Base-by-base conservation (phyloP, 768 basidiomycete genomes). In the Boletellus emodensis region DNA sequence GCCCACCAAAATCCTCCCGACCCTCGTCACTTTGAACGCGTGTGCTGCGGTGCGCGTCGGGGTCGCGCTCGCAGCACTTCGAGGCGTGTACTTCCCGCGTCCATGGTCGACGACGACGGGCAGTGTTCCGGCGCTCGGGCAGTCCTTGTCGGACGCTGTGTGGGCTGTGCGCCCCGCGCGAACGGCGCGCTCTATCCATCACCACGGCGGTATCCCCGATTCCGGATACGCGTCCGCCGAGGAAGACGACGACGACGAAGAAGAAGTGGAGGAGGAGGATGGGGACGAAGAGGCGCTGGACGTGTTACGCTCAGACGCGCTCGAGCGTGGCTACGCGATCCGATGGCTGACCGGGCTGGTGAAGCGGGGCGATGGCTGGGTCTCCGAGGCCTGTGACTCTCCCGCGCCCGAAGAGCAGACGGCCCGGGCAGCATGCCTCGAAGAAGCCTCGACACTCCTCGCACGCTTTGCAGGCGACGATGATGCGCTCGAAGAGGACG, bases 171-270 rank as follows among this genome's bases (percentile, higher is more conserved):
- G 61, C 58, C 46, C 65, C 59, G 55, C 63, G 26, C 62, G 48
- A 46, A 51, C 38, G 13, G 48, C 26, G 10, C 48, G 40, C 30
- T 53, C 61, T 46, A 64, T 72, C 22, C 74, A 74, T 49, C 75
- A 11, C 9, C 9, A 76, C 44, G 66, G 61, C 9, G 69, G 69
- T 15, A 73, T 80, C 3, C 82, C 82, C 1, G 87, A 90, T 66
- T 89, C 87, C 11, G 88, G 88, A 33, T 90, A 90, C 55, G 88
- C 85, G 6, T 87, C 85, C 36, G 84, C 82, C 22, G 83, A 83
- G 44, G 83, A 81, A 43, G 81, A 83, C 1, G 79, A 78, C 1
- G 75, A 75, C 2, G 39, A 48, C n/a, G 22, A 40, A 2, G 34
- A 56, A 44, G 44, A 40, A 9, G 17, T 9, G 3, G 35, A 40